Conservation (phyloP, 257 asterid species). For the Echites panduratus region DNA sequence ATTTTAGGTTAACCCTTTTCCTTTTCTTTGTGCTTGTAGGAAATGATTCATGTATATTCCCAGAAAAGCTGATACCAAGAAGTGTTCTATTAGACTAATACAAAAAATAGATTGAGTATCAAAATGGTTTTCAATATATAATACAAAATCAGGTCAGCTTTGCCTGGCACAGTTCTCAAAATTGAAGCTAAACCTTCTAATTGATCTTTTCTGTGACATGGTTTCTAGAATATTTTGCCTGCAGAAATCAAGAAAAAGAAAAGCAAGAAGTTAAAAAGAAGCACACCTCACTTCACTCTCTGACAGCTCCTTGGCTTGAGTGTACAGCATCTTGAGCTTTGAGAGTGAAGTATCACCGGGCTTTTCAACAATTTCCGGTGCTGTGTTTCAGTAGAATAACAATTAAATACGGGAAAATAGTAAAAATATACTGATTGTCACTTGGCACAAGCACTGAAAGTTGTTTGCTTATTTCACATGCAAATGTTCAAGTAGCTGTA, state of each 20-base stretch:
- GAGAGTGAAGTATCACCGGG: constrained; percentile 77
- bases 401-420: background rate
- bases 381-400: constrained; percentile 37
- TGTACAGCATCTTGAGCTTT: constrained; percentile 66
- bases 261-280: constrained; percentile 4
- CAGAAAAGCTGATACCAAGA: background rate
- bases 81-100: background rate
- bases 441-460: background rate
- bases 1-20: background rate
- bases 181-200: background rate
- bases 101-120: background rate
- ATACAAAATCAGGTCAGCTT: background rate
- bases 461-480: background rate
- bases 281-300: constrained; percentile 73
- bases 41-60: background rate
- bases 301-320: constrained; percentile 82
- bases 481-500: background rate
- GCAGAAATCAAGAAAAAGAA: constrained; percentile 2
- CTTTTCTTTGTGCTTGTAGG: background rate
- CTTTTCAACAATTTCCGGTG: constrained; percentile 83
- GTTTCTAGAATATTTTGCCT: background rate
- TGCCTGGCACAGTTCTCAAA: background rate
- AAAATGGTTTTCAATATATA: background rate
- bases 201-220: too few relatives aligned
- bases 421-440: background rate